These are phyloP conservation scores for Rhynchosporium agropyri DNA, from an alignment of 2,329 filamentous ascomycete genomes.

Conservation along the genomic window DNA sequence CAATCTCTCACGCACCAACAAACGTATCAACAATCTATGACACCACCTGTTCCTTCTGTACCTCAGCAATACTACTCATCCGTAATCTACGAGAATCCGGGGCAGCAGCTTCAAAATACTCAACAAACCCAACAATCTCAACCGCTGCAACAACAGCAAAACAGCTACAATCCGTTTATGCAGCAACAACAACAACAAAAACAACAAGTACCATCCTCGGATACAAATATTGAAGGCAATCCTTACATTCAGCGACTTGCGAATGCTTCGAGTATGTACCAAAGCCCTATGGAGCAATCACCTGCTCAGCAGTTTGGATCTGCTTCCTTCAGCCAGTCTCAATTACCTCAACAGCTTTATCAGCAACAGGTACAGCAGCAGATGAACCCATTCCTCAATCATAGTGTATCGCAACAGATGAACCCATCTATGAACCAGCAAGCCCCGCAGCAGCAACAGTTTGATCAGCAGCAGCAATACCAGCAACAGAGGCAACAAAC, in stretches of 20 bases:
- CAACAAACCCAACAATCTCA: constrained; percentile 18
- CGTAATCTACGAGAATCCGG: constrained; percentile 38
- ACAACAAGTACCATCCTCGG: constrained; percentile 28
- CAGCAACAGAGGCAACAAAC: constrained; percentile 43
- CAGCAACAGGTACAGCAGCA: constrained; percentile 30
- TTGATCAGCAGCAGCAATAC: constrained; percentile 40
- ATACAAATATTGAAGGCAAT: constrained; percentile 43
- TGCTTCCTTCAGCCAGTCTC: constrained; percentile 28
- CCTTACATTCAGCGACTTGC: constrained; percentile 46
- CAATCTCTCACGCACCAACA: constrained; percentile 47
- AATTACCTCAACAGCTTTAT: constrained; percentile 13
- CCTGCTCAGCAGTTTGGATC: constrained; percentile 44
- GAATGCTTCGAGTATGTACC: constrained; percentile 35
- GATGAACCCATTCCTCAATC: constrained; percentile 35
- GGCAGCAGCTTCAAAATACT: constrained; percentile 30
- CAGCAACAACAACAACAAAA: constrained; percentile 39
- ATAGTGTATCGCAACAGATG: constrained; percentile 27
- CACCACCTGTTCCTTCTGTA: constrained; percentile 41
- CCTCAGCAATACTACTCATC: constrained; percentile 40
- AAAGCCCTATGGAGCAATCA: constrained; percentile 37
- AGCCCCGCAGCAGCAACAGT: constrained; percentile 12
- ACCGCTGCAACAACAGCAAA: constrained; percentile 34
- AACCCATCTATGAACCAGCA: constrained; percentile 19
- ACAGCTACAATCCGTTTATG: constrained; percentile 40
- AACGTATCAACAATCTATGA: constrained; percentile 43